Percentiles rank a stretch among this genome's conserved stretches.
Evolutionary conservation across 768 basidiomycete species (phyloP).

Genomic region (Podaxis rugospora): DNA sequence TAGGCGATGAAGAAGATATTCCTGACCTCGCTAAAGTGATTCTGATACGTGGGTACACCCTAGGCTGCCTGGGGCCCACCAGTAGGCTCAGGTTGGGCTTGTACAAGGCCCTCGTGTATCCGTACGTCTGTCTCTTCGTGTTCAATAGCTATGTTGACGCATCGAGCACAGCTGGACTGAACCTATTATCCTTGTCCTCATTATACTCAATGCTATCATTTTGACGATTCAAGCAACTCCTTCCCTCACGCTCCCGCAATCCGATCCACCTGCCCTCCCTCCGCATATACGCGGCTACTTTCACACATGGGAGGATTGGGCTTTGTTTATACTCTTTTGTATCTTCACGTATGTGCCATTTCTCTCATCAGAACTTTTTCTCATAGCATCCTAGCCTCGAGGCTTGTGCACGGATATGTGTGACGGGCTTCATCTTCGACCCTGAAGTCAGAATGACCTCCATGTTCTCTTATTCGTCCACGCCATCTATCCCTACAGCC

Average conservation of each 20-base stretch:
- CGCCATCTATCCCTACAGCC: conserved; percentile 23
- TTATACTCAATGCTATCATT: conserved; percentile 78
- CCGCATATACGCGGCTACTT: conserved; percentile 67
- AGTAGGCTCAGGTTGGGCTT: conserved; percentile 61
- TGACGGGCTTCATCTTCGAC: conserved; percentile 85
- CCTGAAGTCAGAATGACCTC: conserved; percentile 61
- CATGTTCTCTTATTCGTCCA: conserved; percentile 38
- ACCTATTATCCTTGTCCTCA: conserved; percentile 75
- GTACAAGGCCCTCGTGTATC: conserved; percentile 63
- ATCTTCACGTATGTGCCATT: conserved; percentile 72
- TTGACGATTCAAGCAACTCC: conserved; percentile 77
- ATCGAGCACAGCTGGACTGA: conserved; percentile 69
- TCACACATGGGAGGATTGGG: conserved; percentile 84
- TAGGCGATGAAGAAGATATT: conserved; percentile 30
- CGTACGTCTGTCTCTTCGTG: conserved; percentile 44
- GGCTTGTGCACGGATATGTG: conserved; percentile 82
- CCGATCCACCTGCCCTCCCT: conserved; percentile 34
- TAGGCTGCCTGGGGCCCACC: conserved; percentile 71
- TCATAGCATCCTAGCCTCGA: conserved; percentile 57
- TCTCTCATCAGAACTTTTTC: not conserved
- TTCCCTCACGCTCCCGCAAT: conserved; percentile 50
- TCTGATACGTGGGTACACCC: conserved; percentile 71
- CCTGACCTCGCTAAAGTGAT: conserved; percentile 39
- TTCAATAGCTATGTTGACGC: not conserved
- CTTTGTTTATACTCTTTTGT: conserved; percentile 77